A percentile compares a stretch with the other conserved stretches of the same genome.
Conservation (phyloP, 768 basidiomycete genomes). For the Tephrocybe sp. region DNA sequence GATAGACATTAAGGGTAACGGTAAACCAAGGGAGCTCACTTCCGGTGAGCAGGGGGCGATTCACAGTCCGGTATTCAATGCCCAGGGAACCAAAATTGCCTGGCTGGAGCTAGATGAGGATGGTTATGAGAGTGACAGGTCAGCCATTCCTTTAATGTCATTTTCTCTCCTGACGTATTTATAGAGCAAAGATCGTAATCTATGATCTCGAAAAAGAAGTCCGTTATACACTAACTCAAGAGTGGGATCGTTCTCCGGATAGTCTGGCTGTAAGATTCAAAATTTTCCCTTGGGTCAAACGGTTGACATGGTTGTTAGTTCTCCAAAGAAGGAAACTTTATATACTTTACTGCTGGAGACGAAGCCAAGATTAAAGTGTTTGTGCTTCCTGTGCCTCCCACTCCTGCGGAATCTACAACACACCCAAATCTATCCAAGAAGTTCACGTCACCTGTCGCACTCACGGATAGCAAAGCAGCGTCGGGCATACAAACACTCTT, state of each 20-base stretch:
- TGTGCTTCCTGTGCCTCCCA: constrained; percentile 61
- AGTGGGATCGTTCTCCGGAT: constrained; percentile 83
- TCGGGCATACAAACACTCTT: constrained; percentile 62
- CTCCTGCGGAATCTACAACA: constrained; percentile 51
- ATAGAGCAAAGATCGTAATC: constrained; percentile 72
- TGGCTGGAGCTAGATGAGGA: constrained; percentile 89
- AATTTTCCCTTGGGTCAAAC: neutral
- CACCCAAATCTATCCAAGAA: constrained; percentile 45
- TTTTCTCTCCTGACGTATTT: neutral
- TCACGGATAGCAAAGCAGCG: constrained; percentile 57
- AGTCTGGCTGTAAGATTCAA: constrained; percentile 49
- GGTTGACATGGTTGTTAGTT: constrained; percentile 49
- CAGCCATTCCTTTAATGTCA: constrained; percentile 2
- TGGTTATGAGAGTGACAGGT: constrained; percentile 89
- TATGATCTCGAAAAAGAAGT: constrained; percentile 70
- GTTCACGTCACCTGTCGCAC: constrained; percentile 50
- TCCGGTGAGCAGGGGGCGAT: constrained; percentile 84
- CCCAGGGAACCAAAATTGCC: constrained; percentile 66
- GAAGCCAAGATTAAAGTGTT: constrained; percentile 76
- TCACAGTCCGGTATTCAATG: constrained; percentile 66
- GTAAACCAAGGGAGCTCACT: constrained; percentile 65
- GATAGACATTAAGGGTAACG: constrained; percentile 51
- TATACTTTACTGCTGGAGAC: constrained; percentile 79
- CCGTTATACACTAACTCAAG: constrained; percentile 70
- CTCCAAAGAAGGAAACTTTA: constrained; percentile 61